Evolutionary conservation across 352 stramenopile species (phyloP).

Genomic region (Globisporangium irregulare): DNA sequence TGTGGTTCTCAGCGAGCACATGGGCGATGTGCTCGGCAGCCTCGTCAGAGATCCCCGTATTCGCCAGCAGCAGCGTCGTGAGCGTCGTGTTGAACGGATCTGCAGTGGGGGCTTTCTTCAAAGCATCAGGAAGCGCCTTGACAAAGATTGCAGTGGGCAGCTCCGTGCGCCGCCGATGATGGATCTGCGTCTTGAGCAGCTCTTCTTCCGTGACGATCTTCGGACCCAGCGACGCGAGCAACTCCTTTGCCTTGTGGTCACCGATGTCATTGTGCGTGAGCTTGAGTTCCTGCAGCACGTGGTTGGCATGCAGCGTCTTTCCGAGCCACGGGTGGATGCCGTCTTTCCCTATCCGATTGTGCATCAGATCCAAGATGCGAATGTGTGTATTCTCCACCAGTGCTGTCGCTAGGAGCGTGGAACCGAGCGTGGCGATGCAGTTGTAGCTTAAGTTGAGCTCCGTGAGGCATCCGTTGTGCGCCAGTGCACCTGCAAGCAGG

Average conservation of each 20-base stretch:
- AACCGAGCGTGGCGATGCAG: constrained; percentile 46
- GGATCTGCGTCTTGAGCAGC: constrained; percentile 50
- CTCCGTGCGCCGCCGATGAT: constrained; percentile 21
- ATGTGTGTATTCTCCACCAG: constrained; percentile 41
- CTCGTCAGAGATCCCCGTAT: constrained; percentile 59
- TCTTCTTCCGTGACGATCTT: constrained; percentile 43
- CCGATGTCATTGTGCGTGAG: constrained; percentile 72
- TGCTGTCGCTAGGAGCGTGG: constrained; percentile 47
- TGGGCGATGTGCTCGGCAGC: constrained; percentile 39
- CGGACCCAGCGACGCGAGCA: constrained; percentile 46
- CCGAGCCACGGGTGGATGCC: constrained; percentile 64
- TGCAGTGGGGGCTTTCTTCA: not conserved
- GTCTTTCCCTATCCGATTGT: constrained; percentile 64
- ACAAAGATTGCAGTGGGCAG: constrained; percentile 15
- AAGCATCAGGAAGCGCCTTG: constrained; percentile 1
- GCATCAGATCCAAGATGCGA: constrained; percentile 50
- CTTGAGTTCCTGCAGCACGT: constrained; percentile 41
- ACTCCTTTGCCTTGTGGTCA: constrained; percentile 45
- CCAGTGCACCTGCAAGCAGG: constrained; percentile 49
- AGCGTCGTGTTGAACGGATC: constrained; percentile 61
- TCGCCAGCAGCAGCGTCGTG: constrained; percentile 48
- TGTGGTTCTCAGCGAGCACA: constrained; percentile 42
- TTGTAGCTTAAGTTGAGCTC: constrained; percentile 78
- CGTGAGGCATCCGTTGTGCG: constrained; percentile 44
- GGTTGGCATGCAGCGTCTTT: constrained; percentile 49